Conservation (phyloP, 2,329 filamentous ascomycete species). For the Coniochaeta sp. region DNA sequence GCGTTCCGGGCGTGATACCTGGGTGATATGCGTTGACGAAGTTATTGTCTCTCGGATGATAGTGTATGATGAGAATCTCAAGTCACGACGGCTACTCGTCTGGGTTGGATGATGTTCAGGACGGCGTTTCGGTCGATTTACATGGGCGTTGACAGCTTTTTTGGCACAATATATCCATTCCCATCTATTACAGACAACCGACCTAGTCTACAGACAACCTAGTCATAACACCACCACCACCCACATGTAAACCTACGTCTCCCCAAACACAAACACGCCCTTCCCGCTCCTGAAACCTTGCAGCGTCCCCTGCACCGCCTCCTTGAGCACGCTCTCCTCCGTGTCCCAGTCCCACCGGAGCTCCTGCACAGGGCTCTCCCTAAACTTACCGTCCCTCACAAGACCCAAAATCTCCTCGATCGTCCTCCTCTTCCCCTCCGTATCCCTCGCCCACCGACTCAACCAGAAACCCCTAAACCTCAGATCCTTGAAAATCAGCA, state of each 20-base stretch:
- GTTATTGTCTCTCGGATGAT: too few relatives aligned
- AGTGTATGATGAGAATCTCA: too few relatives aligned
- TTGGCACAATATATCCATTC: not conserved
- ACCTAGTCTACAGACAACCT: too few relatives aligned
- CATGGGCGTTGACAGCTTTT: not conserved
- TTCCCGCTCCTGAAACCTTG: constrained; percentile 83
- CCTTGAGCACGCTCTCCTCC: constrained; percentile 57
- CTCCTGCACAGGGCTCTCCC: constrained; percentile 74
- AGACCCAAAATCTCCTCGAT: constrained; percentile 78
- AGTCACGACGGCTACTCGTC: not conserved
- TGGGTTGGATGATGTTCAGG: not conserved
- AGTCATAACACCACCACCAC: too few relatives aligned
- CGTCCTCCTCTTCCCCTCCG: constrained; percentile 66
- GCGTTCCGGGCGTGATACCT: constrained; percentile 63
- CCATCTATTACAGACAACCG: not conserved
- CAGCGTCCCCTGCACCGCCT: constrained; percentile 75
- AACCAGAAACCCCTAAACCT: constrained; percentile 93
- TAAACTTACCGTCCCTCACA: constrained; percentile 69
- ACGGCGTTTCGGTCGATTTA: not conserved
- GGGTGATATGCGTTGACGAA: too few relatives aligned
- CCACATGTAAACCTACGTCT: constrained; percentile 37
- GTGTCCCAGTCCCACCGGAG: constrained; percentile 81
- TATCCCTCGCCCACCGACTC: constrained; percentile 79
- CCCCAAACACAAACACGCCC: constrained; percentile 76
- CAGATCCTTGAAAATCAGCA: constrained; percentile 91